A percentile compares a stretch with the other conserved stretches of the same genome.
Conservation (phyloP, 1,139 yeast genomes). For the Yamadazyma diospyri region DNA sequence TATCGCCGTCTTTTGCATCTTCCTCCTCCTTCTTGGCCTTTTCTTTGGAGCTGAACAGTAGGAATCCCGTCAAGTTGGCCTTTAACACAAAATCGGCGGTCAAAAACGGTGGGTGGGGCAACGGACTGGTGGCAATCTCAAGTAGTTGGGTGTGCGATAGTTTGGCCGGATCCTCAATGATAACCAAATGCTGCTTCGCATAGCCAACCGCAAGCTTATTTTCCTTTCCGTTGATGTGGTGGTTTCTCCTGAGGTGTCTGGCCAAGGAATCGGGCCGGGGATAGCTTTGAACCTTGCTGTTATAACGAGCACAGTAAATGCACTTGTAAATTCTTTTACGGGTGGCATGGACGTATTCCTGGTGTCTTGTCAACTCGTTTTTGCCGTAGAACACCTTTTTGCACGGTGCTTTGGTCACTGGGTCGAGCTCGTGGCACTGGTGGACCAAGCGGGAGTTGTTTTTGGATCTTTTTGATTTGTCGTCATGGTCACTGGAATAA, state of each 20-base stretch:
- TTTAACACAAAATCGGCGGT: constrained; percentile 29
- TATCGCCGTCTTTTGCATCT: constrained; percentile 1
- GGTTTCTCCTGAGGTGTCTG: constrained; percentile 44
- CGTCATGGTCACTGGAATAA: constrained; percentile 3
- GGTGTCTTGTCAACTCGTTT: constrained; percentile 44
- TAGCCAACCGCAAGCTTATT: constrained; percentile 46
- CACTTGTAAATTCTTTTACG: constrained; percentile 43
- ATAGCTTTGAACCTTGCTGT: constrained; percentile 40
- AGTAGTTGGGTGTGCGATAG: constrained; percentile 9
- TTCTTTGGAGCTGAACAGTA: constrained; percentile 25
- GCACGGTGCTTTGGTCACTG: constrained; percentile 30
- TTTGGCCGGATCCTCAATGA: constrained; percentile 28
- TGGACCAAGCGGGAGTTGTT: constrained; percentile 24
- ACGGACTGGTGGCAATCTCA: constrained; percentile 20
- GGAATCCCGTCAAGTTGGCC: constrained; percentile 29
- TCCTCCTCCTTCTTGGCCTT: constrained; percentile 3
- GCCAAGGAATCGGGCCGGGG: constrained; percentile 48
- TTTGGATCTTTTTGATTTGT: background rate
- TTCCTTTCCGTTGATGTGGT: constrained; percentile 46
- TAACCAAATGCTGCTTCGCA: constrained; percentile 44
- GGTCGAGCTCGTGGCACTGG: constrained; percentile 43
- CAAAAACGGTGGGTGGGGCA: constrained; percentile 32
- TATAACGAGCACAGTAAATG: constrained; percentile 37
- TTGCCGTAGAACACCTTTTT: constrained; percentile 44
- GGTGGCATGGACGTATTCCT: constrained; percentile 49